A percentile compares a stretch with the other conserved stretches of the same genome.
phyloP scores from a whole-genome alignment of 2,329 filamentous ascomycete genomes.

The Aspergillus sp. region DNA sequence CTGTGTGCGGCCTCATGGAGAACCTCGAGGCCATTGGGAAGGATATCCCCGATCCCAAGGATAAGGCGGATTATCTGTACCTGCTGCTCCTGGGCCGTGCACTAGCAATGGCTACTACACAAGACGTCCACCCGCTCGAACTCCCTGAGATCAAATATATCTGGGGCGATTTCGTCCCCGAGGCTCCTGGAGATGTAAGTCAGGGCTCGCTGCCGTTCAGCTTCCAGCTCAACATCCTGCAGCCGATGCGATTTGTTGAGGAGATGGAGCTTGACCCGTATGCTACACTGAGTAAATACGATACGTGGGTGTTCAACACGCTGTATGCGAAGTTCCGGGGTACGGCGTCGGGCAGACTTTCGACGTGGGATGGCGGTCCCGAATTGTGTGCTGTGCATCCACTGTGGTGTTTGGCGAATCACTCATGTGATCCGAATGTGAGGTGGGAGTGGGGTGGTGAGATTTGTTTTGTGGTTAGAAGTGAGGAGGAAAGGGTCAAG shows the following conservation, averaged over 20 bases:
- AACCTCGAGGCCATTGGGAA: conserved; percentile 61
- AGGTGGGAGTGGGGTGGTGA: conserved; percentile 82
- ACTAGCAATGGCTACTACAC: conserved; percentile 65
- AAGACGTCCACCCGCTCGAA: conserved; percentile 62
- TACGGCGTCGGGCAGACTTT: conserved; percentile 85
- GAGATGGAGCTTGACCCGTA: conserved; percentile 68
- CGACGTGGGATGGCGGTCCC: conserved; percentile 75
- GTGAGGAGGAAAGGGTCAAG: conserved; percentile 39
- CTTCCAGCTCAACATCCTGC: conserved; percentile 63
- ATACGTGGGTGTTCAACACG: conserved; percentile 76
- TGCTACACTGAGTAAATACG: conserved; percentile 45
- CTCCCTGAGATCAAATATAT: conserved; percentile 66
- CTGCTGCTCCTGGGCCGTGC: conserved; percentile 62
- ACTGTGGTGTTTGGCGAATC: conserved; percentile 95
- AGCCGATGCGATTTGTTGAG: conserved; percentile 64
- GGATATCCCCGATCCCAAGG: conserved; percentile 61
- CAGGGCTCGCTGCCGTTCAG: conserved; percentile 60
- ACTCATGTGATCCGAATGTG: conserved; percentile 94
- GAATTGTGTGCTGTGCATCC: conserved; percentile 94
- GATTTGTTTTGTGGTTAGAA: conserved; percentile 44
- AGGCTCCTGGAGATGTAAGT: background rate
- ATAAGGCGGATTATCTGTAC: conserved; percentile 64
- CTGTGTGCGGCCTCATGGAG: conserved; percentile 58
- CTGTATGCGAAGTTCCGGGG: conserved; percentile 91
- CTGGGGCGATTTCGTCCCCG: conserved; percentile 63